Evolutionary conservation across 352 stramenopile species (phyloP).

Genomic region (Globisporangium perplexum): DNA sequence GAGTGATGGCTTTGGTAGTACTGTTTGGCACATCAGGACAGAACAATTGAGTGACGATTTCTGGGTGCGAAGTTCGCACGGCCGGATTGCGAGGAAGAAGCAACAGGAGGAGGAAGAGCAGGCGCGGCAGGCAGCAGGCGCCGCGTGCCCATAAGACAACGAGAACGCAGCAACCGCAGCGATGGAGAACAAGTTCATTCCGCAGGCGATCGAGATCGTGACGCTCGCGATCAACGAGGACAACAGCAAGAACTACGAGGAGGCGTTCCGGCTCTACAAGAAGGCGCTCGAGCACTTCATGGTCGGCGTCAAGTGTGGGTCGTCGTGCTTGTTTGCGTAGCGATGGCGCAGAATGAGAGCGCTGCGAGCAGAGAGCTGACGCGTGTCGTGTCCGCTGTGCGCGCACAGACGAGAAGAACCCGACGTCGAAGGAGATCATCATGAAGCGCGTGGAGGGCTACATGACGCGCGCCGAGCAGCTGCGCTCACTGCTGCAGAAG

Average conservation of each 20-base stretch:
- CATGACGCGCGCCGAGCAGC: constrained; percentile 85
- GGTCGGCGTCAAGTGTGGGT: constrained; percentile 85
- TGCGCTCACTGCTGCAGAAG: constrained; percentile 80
- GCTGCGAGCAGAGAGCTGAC: too few species aligned
- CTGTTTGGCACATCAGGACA: constrained; percentile 1
- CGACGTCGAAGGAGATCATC: constrained; percentile 86
- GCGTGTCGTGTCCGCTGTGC: not conserved
- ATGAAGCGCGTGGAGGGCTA: constrained; percentile 89
- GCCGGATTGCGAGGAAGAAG: too few species aligned
- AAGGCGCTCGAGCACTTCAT: constrained; percentile 89
- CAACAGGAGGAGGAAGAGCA: too few species aligned
- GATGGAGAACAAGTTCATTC: constrained; percentile 91
- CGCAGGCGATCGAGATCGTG: constrained; percentile 88
- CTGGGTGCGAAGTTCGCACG: too few species aligned
- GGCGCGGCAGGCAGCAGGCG: too few species aligned
- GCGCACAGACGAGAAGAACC: constrained; percentile 86
- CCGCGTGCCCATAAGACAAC: too few species aligned
- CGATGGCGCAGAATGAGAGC: too few species aligned
- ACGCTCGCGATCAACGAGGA: constrained; percentile 84
- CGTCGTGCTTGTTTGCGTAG: not conserved
- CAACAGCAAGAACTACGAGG: constrained; percentile 88
- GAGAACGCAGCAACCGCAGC: not conserved
- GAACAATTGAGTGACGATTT: constrained; percentile 7
- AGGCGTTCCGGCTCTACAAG: constrained; percentile 84
- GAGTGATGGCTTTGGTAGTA: constrained; percentile 2